Base-by-base conservation (phyloP, 2,329 filamentous ascomycete species). In the Amphichorda felina region DNA sequence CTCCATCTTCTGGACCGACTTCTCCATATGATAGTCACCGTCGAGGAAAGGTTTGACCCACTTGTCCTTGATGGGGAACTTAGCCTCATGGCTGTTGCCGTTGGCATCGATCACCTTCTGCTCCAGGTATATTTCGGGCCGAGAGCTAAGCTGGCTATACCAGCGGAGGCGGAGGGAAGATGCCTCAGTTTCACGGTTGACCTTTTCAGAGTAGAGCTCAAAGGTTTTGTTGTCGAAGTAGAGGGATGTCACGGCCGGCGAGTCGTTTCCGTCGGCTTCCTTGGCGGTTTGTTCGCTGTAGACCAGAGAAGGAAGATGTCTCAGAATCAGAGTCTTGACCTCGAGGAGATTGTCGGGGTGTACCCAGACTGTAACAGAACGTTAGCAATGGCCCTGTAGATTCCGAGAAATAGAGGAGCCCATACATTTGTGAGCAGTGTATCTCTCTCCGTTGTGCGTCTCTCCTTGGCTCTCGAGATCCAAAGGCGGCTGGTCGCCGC, bases 311-410 rank as follows among this genome's bases (percentile, higher is more conserved):
- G 91, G 91, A 16, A 98, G 71, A 39, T 84, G 84, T 42, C 91
- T 84, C 22, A 96, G 73, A 41, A 98, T 93, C 50, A 86, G 79
- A 5, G 91, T 96, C 70, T 96, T 95, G 55, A 96, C 86, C 63
- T 98, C 91, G 46, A 96, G 76, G 19, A 96, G 68, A 59, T 98
- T 96, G 50, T 98, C 91, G 22, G 78, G 74, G 56, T 98, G 91
- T 5, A 98, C 81, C 91, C 91, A 98, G 64, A 94, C 78, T 82
- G 38, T 7, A 21, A 37, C 31, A 19, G 37, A 33, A 8, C 33
- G 37, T 67, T 50, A 66, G 51, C 42, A 41, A 11, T 22, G 19
- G 13, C 15, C 4, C 15, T 27, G n/a, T n/a, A n/a, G n/a, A n/a
- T n/a, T n/a, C n/a, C n/a, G n/a, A n/a, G n/a, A n/a, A n/a, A n/a